Conservation (phyloP, 1,284 basidiomycete species). For the Ganoderma multipileum region DNA sequence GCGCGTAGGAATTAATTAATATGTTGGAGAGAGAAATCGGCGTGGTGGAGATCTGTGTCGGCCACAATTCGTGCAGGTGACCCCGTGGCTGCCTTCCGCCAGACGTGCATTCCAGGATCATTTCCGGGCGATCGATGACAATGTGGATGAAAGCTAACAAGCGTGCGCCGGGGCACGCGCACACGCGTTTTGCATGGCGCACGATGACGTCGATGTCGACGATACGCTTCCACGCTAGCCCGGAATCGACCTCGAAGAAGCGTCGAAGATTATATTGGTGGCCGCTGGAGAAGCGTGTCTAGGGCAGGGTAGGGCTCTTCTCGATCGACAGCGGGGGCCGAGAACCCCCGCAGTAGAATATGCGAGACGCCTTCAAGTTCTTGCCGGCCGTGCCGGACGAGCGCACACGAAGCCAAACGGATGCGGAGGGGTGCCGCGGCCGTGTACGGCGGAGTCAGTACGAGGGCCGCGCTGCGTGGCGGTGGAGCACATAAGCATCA, state of each 20-base stretch:
- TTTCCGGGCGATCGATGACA: background rate
- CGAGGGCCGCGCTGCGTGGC: constrained; percentile 11
- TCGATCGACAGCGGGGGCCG: constrained; percentile 16
- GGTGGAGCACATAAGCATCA: constrained; percentile 23
- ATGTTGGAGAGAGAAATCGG: background rate
- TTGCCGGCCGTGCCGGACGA: constrained; percentile 10
- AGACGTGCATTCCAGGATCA: background rate
- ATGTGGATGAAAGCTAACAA: background rate
- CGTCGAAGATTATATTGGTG: background rate
- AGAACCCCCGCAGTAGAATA: constrained; percentile 12
- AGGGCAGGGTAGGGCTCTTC: constrained; percentile 11
- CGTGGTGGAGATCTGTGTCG: background rate
- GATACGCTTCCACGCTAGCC: constrained; percentile 1
- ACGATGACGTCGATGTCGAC: constrained; percentile 24
- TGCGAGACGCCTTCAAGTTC: constrained; percentile 1
- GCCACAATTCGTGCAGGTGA: background rate
- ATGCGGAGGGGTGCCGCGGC: background rate
- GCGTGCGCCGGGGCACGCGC: constrained; percentile 7
- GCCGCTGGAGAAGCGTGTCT: constrained; percentile 10
- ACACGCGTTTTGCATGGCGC: constrained; percentile 5
- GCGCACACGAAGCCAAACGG: constrained; percentile 12
- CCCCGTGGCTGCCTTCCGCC: background rate
- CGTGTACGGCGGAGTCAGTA: constrained; percentile 7
- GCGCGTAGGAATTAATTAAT: constrained; percentile 1
- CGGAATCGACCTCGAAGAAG: background rate